These are phyloP conservation scores for Penicillium rolfsii DNA, from an alignment of 2,329 filamentous ascomycete species.

Conservation along the genomic window DNA sequence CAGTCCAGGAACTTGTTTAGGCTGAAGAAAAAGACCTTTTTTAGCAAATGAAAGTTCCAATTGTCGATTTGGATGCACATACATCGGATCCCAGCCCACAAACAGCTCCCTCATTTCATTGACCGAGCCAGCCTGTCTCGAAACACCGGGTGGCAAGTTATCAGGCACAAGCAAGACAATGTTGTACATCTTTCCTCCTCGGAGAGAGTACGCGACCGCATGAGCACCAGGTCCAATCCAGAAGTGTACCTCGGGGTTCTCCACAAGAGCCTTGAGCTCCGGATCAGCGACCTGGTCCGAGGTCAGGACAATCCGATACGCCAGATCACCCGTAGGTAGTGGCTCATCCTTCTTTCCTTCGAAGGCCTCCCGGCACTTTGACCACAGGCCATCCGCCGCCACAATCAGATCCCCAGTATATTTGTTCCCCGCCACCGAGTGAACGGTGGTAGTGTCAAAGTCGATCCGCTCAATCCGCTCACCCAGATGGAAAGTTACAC, in stretches of 20 bases:
- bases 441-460: constrained; percentile 30
- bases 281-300: constrained; percentile 57
- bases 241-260: constrained; percentile 58
- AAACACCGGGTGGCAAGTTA: constrained; percentile 59
- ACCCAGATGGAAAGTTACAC: constrained; percentile 56
- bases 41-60: background rate
- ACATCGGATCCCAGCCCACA: constrained; percentile 64
- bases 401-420: constrained; percentile 61
- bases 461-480: constrained; percentile 53
- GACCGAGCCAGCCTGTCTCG: constrained; percentile 56
- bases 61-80: constrained; percentile 13
- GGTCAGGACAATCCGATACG: constrained; percentile 63
- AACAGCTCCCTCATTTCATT: constrained; percentile 66
- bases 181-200: constrained; percentile 64
- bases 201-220: constrained; percentile 63
- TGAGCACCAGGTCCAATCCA: constrained; percentile 68
- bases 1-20: constrained; percentile 50
- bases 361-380: constrained; percentile 56
- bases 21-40: constrained; percentile 13
- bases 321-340: constrained; percentile 64
- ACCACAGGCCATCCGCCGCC: constrained; percentile 68
- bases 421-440: constrained; percentile 48
- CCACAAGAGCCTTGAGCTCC: constrained; percentile 57
- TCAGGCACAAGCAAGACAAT: constrained; percentile 69
- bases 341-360: constrained; percentile 54